Percentiles rank a stretch among this genome's conserved stretches.
Evolutionary conservation across 1,139 yeast species (phyloP).

Genomic region (Geotrichum citri-aurantii): DNA sequence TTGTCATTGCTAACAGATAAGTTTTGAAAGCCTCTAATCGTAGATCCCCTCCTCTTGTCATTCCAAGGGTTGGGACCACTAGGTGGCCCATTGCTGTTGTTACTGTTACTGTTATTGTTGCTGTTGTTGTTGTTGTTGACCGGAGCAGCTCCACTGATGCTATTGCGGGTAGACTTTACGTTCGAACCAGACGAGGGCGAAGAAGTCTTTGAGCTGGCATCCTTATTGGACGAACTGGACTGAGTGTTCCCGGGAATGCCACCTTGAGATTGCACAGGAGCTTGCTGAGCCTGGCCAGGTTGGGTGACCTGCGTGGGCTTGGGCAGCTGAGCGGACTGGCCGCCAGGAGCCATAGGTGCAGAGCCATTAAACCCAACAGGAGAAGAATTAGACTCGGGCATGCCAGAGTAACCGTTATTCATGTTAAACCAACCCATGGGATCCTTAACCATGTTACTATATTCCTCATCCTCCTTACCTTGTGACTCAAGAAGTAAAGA

Average conservation of each 20-base stretch:
- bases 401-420: neutral
- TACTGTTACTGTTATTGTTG: neutral
- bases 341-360: neutral
- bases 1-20: slow-evolving; percentile 7
- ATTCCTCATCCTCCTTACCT: slow-evolving; percentile 31
- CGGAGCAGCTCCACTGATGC: neutral
- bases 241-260: neutral
- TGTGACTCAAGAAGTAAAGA: slow-evolving; percentile 32
- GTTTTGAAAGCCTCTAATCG: slow-evolving; percentile 15
- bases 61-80: slow-evolving; percentile 12
- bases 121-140: neutral
- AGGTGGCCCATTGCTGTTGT: neutral
- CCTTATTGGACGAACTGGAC: neutral
- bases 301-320: neutral
- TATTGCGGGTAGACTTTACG: neutral
- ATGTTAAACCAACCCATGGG: slow-evolving; percentile 26
- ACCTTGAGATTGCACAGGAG: slow-evolving; percentile 1
- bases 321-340: neutral
- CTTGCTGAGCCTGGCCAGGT: neutral
- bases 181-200: neutral
- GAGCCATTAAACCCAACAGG: slow-evolving; percentile 32
- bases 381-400: neutral
- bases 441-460: slow-evolving; percentile 31
- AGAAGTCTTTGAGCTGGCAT: neutral
- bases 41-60: slow-evolving; percentile 15